Evolutionary conservation across 148 eudicot species (phyloP), one percentile per base, ranked within the genome.

Genomic region (Cornus controversa): DNA sequence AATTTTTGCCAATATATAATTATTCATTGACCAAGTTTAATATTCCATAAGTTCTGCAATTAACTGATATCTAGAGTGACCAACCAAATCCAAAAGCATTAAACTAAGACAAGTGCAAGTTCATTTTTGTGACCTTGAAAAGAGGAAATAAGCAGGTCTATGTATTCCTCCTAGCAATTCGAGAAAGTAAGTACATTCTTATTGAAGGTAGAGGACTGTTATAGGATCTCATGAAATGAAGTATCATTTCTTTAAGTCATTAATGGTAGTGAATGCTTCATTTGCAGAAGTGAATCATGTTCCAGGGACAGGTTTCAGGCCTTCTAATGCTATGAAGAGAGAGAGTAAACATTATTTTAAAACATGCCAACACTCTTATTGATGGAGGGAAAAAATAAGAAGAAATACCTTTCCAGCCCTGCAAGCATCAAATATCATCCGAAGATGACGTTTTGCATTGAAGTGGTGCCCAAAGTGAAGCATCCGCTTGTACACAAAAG

Each of bases 401-500:
- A 82, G 58, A 57, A 26, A 62, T 90, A 94, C 98, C 97, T 93
- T 93, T 80, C 98, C 96, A 42, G 90, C 90, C 76, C 80, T 75
- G 50, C 87, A 86, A 79, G 91, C 90, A 76, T 83, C 89, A 79
- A 94, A 42, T 72, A 94, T 75, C 87, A 94, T 86, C 85, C 87
- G 77, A 74, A 91, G 90, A 83, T 94, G 98, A 26, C 94, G 89
- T 81, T 94, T 93, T 23, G 89, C 84, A 76, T 88, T 91, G 79
- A 89, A 92, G 80, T 87, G 89, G 82, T 85, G 75, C 47, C 96
- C 93, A 77, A 85, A 80, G 67, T 74, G 83, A 62, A 92, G 86
- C 99, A 95, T 93, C 68, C 83, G 80, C 47, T 76, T 76, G 79
- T 91, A 95, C 24, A 88, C 91, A 82, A 77, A 80, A 77, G 83